Percentiles rank a stretch among this genome's conserved stretches.
These are phyloP conservation scores for Irpex rosettiformis DNA, from an alignment of 1,284 basidiomycete species.

Conservation along the genomic window DNA sequence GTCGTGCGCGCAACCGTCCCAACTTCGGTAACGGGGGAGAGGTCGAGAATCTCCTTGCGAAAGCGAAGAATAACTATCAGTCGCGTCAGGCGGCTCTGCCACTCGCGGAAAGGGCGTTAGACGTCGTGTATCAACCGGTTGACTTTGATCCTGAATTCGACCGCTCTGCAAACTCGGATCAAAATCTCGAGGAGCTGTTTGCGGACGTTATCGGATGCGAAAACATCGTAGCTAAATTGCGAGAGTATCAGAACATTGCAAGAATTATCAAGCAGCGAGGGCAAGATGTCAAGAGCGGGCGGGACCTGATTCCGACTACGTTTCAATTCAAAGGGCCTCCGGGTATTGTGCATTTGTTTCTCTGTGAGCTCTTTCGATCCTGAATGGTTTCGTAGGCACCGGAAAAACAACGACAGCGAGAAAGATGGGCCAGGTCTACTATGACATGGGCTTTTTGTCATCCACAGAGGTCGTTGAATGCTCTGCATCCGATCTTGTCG, in stretches of 20 bases:
- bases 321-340: constrained; percentile 74
- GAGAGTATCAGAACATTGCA: constrained; percentile 49
- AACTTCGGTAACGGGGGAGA: constrained; percentile 69
- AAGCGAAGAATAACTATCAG: constrained; percentile 50
- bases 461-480: constrained; percentile 55
- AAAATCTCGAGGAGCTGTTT: constrained; percentile 55
- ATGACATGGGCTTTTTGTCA: constrained; percentile 61
- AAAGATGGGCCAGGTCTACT: constrained; percentile 52
- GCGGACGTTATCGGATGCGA: constrained; percentile 60
- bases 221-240: constrained; percentile 45
- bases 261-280: constrained; percentile 37
- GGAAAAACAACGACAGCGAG: constrained; percentile 43
- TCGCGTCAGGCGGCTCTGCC: constrained; percentile 37
- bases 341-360: constrained; percentile 32
- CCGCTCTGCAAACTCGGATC: constrained; percentile 40
- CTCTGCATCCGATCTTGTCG: constrained; percentile 64
- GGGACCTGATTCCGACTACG: constrained; percentile 54
- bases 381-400: constrained; percentile 24
- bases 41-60: constrained; percentile 58
- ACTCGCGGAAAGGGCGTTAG: constrained; percentile 26
- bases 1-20: constrained; percentile 48
- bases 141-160: constrained; percentile 64
- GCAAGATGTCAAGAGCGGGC: constrained; percentile 32
- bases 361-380: background rate
- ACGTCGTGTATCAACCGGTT: constrained; percentile 49